phyloP scores from a whole-genome alignment of 148 eudicot species.

The Limonium bicolor region DNA sequence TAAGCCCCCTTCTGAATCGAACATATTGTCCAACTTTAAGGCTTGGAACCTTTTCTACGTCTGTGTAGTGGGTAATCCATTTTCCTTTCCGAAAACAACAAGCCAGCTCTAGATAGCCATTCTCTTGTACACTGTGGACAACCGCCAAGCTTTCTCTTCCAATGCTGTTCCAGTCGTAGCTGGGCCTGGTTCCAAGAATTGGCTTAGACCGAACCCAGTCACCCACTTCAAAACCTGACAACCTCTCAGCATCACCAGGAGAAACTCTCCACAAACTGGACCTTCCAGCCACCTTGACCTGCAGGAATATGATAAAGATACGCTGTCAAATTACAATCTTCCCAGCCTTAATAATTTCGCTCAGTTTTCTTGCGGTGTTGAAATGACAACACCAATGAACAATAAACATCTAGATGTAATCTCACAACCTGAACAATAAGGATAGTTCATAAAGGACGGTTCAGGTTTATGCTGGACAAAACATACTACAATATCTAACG shows the following conservation, averaged over 20 bases:
- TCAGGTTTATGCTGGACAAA: too few relatives aligned
- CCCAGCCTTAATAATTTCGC: too few relatives aligned
- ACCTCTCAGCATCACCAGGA: constrained; percentile 90
- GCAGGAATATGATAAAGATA: constrained; percentile 10
- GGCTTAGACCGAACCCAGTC: constrained; percentile 99
- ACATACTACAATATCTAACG: too few relatives aligned
- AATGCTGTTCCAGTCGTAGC: constrained; percentile 86
- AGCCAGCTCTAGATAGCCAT: constrained; percentile 78
- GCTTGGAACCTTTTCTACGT: constrained; percentile 65
- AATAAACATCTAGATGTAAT: too few relatives aligned
- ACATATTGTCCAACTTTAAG: constrained; percentile 84
- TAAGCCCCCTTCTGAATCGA: constrained; percentile 50
- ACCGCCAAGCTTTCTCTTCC: constrained; percentile 88
- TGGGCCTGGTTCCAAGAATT: constrained; percentile 68
- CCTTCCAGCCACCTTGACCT: constrained; percentile 89
- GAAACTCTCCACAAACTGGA: constrained; percentile 79
- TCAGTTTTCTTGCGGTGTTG: too few relatives aligned
- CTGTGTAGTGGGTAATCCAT: constrained; percentile 59
- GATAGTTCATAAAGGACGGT: too few relatives aligned
- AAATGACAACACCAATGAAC: too few relatives aligned
- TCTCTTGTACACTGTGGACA: constrained; percentile 85
- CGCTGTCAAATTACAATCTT: too few relatives aligned
- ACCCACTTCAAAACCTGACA: constrained; percentile 94
- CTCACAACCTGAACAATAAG: too few relatives aligned
- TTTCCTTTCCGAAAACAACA: constrained; percentile 88